A percentile compares a stretch with the other conserved stretches of the same genome.
Evolutionary conservation across 1,284 basidiomycete genomes (phyloP).

Genomic region (Pisolithus thermaeus): DNA sequence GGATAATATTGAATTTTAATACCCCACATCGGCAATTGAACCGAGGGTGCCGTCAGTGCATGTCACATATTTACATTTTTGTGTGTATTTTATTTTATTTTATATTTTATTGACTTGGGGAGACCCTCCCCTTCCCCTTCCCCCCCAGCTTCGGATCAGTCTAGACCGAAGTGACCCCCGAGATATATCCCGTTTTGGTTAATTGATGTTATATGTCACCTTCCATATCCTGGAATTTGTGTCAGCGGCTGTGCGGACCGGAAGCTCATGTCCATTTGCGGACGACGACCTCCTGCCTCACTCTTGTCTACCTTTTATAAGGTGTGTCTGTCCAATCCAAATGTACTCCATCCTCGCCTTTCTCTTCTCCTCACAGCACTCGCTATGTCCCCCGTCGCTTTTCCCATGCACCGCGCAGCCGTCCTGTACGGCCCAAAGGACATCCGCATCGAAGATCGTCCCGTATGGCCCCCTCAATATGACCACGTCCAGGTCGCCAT

Average conservation of each 20-base stretch:
- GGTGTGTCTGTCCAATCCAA: slow-evolving; percentile 15
- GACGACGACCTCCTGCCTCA: slow-evolving; percentile 10
- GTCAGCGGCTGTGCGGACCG: slow-evolving; percentile 29
- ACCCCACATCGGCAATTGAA: slow-evolving; percentile 25
- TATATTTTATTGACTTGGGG: neutral
- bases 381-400: slow-evolving; percentile 53
- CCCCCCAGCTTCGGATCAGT: slow-evolving; percentile 8
- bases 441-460: slow-evolving; percentile 65
- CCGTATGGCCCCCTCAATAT: slow-evolving; percentile 58
- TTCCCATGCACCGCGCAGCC: slow-evolving; percentile 53
- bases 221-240: slow-evolving; percentile 15
- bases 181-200: slow-evolving; percentile 20
- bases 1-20: slow-evolving; percentile 11
- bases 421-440: slow-evolving; percentile 71
- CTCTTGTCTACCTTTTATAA: slow-evolving; percentile 20
- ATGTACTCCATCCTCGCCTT: slow-evolving; percentile 21
- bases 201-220: slow-evolving; percentile 21
- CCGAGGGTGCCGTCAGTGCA: slow-evolving; percentile 20
- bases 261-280: slow-evolving; percentile 14
- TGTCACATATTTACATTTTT: no score
- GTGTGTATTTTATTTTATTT: slow-evolving; percentile 1
- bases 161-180: slow-evolving; percentile 12
- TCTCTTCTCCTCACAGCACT: slow-evolving; percentile 2
- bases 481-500: slow-evolving; percentile 72
- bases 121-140: neutral